A percentile compares a stretch with the other conserved stretches of the same genome.
Evolutionary conservation across 805 yeast genomes (phyloP).

Genomic region (Candida ascalaphidarum): DNA sequence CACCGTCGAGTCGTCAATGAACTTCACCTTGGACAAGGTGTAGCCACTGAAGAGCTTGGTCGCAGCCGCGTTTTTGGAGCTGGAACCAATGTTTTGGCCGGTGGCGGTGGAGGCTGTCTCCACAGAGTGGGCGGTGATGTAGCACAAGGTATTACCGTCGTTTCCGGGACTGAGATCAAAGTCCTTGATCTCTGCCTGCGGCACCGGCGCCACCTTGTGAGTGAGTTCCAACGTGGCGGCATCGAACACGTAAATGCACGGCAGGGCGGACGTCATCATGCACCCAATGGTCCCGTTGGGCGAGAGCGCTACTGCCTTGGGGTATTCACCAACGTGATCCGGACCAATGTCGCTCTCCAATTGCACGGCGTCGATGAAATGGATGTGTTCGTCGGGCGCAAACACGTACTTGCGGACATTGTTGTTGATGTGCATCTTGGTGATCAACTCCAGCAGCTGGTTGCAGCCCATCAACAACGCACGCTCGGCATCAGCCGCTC

Average conservation of each 20-base stretch:
- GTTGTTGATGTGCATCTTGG: constrained; percentile 51
- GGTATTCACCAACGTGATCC: constrained; percentile 43
- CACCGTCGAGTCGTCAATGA: constrained; percentile 23
- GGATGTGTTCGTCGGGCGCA: constrained; percentile 49
- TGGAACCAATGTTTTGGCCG: constrained; percentile 26
- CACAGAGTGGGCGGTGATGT: constrained; percentile 47
- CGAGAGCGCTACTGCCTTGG: constrained; percentile 52
- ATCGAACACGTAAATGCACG: constrained; percentile 59
- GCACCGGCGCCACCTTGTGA: constrained; percentile 43
- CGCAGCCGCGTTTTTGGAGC: constrained; percentile 11
- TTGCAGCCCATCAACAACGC: constrained; percentile 69
- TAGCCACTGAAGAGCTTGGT: constrained; percentile 14
- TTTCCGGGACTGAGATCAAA: constrained; percentile 49
- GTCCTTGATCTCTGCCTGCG: constrained; percentile 51
- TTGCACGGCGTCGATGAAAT: constrained; percentile 54
- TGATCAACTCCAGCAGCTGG: constrained; percentile 50
- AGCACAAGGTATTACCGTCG: constrained; percentile 56
- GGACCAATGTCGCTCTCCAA: constrained; percentile 35
- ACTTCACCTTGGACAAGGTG: constrained; percentile 36
- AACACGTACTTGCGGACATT: constrained; percentile 63
- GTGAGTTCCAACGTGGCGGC: constrained; percentile 44
- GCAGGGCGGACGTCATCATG: constrained; percentile 57
- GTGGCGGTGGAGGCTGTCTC: constrained; percentile 43
- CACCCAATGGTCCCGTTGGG: constrained; percentile 57
- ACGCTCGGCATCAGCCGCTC: constrained; percentile 19